Base-by-base conservation (phyloP, 2,329 filamentous ascomycete genomes). In the Fulvia fulva region DNA sequence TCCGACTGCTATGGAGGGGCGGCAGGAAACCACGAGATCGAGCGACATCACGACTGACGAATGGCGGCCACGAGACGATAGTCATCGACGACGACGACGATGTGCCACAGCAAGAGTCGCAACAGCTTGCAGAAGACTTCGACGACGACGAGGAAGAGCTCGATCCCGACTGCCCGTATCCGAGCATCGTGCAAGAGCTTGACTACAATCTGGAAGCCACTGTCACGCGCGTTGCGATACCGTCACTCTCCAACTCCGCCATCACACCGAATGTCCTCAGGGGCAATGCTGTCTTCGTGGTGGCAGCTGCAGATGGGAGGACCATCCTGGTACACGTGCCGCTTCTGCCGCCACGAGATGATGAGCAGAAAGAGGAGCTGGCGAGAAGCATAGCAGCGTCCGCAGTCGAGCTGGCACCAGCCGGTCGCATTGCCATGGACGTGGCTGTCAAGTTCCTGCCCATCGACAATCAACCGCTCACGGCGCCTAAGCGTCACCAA, bases 1-100 rank as follows among this genome's bases (percentile, higher is more conserved):
- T 88, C 22, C 79, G 80, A 57, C 72, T 87, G 51, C 64, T 85
- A 28, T 87, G 85, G 85, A 77, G 82, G 71, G 83, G 83, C 45
- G 84, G 84, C 3, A 77, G 75, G 25, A 62, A 63, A 56, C 61
- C 62, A 22, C 64, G 49, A 53, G 47, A 58, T 19, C 23, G 9
- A 46, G 19, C 51, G 26, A 9, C 51, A 19, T 37, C 32, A 30
- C 54, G 45, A 34, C 51, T 51, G 60, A 51, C 53, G 54, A 53
- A 51, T 61, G 66, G 30, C 57, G 64, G 16, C 5, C 66, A 68
- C 65, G 78, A 83, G 64, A 73, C 83, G 56, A 82, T 83, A 75
- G 78, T 84, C 47, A 78, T 83, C 60, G 81, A 83, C 66, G 81
- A 80, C 2, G 80, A 82, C 62, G 81, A 84, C 41, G 82, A 84